Conservation (phyloP, 306 rosid species). For the Begonia masoniana region DNA sequence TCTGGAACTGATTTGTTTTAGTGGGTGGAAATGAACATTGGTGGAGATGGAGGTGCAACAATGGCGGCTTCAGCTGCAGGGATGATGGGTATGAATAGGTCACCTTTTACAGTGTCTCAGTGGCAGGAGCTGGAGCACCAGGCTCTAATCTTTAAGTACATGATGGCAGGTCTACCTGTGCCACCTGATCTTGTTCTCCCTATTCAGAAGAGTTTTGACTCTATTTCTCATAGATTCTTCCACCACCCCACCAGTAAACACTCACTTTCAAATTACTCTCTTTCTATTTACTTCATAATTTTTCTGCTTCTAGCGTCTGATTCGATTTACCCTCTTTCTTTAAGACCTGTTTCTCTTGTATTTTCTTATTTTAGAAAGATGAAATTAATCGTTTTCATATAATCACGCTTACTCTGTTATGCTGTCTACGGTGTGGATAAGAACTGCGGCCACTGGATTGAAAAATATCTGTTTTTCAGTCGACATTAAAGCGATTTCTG, state of each 20-base stretch:
- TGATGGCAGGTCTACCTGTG: constrained; percentile 65
- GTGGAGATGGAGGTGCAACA: constrained; percentile 14
- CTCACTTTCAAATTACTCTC: not conserved
- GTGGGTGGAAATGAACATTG: constrained; percentile 7
- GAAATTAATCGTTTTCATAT: not conserved
- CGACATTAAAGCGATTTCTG: too few species aligned
- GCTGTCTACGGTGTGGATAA: too few species aligned
- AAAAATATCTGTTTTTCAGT: too few species aligned
- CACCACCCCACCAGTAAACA: constrained; percentile 56
- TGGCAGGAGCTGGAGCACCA: constrained; percentile 92
- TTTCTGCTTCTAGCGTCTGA: not conserved
- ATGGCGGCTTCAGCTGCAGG: constrained; percentile 9
- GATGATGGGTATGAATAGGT: constrained; percentile 35
- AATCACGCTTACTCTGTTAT: too few species aligned
- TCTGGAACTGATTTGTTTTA: not conserved
- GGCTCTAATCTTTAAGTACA: constrained; percentile 76
- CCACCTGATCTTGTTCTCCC: constrained; percentile 81
- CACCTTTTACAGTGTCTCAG: constrained; percentile 74
- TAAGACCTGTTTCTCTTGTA: not conserved
- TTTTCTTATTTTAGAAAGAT: not conserved
- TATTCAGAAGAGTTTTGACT: constrained; percentile 61
- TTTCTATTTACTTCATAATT: not conserved
- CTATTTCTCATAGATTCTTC: constrained; percentile 47
- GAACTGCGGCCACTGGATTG: too few species aligned
- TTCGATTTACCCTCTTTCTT: not conserved